Conservation (phyloP, 139 green algal genomes). For the Eudorina sp. region DNA sequence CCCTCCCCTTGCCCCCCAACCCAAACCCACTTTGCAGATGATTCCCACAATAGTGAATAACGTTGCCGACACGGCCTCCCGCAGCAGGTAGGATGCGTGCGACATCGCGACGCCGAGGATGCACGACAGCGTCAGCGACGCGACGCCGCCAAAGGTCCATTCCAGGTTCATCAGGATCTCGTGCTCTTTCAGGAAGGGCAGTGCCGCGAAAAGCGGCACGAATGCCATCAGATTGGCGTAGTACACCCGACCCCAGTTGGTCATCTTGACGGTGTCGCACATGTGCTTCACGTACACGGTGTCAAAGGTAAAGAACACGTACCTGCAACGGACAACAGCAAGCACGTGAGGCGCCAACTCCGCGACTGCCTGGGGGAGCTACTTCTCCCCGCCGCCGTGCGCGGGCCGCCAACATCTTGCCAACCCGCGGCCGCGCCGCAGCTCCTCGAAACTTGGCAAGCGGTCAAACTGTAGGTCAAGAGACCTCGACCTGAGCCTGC, state of each 20-base stretch:
- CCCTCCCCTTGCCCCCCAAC: no score
- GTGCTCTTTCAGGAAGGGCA: slow-evolving; percentile 52
- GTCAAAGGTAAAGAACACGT: slow-evolving; percentile 78
- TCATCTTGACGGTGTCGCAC: slow-evolving; percentile 79
- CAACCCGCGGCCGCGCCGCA: no score
- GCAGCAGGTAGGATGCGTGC: slow-evolving; percentile 76
- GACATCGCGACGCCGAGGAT: slow-evolving; percentile 70
- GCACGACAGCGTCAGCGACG: slow-evolving; percentile 78
- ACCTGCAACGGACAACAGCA: slow-evolving; percentile 57
- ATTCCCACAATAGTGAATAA: slow-evolving; percentile 90
- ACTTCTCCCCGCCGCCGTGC: no score
- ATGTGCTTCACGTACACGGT: slow-evolving; percentile 82
- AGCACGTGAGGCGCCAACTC: no score
- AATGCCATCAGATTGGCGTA: slow-evolving; percentile 75
- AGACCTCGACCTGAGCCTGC: no score
- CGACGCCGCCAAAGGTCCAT: slow-evolving; percentile 27
- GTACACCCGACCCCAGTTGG: slow-evolving; percentile 81
- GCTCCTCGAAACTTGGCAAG: no score
- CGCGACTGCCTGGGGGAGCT: no score
- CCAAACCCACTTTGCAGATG: slow-evolving; percentile 83
- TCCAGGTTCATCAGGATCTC: slow-evolving; percentile 14
- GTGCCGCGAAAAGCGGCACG: slow-evolving; percentile 37
- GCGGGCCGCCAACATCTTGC: no score
- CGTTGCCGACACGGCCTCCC: slow-evolving; percentile 78
- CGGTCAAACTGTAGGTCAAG: no score